Conservation (phyloP, 768 basidiomycete genomes). For the Rhizopogon salebrosus region DNA sequence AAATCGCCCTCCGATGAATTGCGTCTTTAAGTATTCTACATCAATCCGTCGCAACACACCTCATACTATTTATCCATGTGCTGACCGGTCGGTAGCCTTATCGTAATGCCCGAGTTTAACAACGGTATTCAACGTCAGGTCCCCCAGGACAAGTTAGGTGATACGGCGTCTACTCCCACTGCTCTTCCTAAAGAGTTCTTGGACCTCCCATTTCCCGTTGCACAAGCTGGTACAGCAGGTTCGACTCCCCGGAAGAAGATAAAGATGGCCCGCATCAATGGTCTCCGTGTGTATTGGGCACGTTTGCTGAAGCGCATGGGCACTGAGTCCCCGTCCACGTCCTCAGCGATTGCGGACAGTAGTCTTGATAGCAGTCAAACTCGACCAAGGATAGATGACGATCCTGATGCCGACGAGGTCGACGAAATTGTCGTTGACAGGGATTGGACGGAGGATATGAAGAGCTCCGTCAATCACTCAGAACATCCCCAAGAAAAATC, state of each 20-base stretch:
- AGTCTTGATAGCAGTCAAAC: conserved; percentile 33
- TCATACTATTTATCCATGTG: neutral
- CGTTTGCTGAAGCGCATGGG: conserved; percentile 50
- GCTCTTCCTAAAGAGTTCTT: conserved; percentile 11
- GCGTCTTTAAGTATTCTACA: too few species aligned
- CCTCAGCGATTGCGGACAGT: conserved; percentile 47
- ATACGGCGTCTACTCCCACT: neutral
- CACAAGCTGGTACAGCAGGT: conserved; percentile 23
- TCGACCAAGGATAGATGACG: conserved; percentile 26
- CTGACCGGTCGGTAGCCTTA: neutral
- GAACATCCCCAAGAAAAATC: conserved; percentile 46
- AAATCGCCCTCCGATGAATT: too few species aligned
- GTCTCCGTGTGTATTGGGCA: conserved; percentile 41
- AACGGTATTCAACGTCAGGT: neutral
- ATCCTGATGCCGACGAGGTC: conserved; percentile 36
- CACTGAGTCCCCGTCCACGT: conserved; percentile 51
- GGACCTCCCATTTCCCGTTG: conserved; percentile 39
- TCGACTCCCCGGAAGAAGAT: conserved; percentile 23
- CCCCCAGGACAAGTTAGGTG: too few species aligned
- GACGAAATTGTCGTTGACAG: conserved; percentile 77
- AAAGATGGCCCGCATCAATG: conserved; percentile 35
- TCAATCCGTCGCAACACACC: too few species aligned
- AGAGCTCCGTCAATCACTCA: conserved; percentile 48
- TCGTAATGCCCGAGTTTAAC: neutral
- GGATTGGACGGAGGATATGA: conserved; percentile 56